Conservation (phyloP, 805 yeast species). For the Maudiozyma bulderi region DNA sequence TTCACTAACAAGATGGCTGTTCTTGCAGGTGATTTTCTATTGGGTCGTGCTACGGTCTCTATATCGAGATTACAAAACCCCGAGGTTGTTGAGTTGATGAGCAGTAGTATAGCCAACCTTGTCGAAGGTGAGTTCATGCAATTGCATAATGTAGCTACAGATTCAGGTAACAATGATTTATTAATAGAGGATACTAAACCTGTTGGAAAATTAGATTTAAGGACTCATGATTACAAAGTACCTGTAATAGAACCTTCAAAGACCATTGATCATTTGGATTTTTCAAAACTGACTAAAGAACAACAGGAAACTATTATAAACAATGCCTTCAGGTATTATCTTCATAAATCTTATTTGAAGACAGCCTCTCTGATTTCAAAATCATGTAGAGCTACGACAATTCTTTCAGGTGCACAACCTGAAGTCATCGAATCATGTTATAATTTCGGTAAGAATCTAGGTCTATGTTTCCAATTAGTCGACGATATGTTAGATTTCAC, state of each 20-base stretch:
- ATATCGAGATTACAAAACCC: conserved; percentile 88
- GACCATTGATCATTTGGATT: neutral
- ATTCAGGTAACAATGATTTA: conserved; percentile 34
- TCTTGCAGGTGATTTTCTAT: conserved; percentile 88
- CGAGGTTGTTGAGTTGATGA: conserved; percentile 92
- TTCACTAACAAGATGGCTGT: conserved; percentile 97
- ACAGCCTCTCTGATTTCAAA: conserved; percentile 93
- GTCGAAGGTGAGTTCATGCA: conserved; percentile 99
- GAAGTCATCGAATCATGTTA: conserved; percentile 76
- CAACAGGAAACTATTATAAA: conserved; percentile 53
- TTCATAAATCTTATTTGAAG: conserved; percentile 90
- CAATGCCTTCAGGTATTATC: conserved; percentile 90
- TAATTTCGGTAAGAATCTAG: conserved; percentile 85
- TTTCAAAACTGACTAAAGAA: conserved; percentile 24
- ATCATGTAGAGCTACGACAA: conserved; percentile 87
- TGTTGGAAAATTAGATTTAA: conserved; percentile 1
- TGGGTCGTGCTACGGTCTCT: conserved; percentile 94
- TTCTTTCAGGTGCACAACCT: conserved; percentile 74
- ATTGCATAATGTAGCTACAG: conserved; percentile 80
- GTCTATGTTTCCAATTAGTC: conserved; percentile 90
- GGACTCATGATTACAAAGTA: conserved; percentile 46
- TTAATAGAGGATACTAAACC: conserved; percentile 10
- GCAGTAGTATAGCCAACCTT: conserved; percentile 91
- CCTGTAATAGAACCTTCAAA: conserved; percentile 5
- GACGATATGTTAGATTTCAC: conserved; percentile 96